Evolutionary conservation across 371 early-diverging fungal species (phyloP).

Genomic region (Mucor racemosus): DNA sequence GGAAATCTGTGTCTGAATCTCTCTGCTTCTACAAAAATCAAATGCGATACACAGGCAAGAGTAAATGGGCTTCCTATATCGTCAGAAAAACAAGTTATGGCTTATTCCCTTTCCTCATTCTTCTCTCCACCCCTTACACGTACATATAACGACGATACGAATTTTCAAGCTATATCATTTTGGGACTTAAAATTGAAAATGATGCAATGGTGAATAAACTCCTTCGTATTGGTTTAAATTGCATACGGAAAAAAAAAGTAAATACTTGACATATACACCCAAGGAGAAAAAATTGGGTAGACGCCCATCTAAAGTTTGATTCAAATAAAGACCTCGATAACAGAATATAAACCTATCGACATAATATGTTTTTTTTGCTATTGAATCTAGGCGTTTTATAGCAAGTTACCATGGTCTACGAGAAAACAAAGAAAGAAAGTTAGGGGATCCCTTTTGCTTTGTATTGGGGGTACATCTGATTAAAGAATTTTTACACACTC

Average conservation of each 20-base stretch:
- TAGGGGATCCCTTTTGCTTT: not conserved
- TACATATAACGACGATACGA: not conserved
- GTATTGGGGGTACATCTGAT: not conserved
- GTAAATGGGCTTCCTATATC: too few relatives aligned
- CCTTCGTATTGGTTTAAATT: not conserved
- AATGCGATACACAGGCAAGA: not conserved
- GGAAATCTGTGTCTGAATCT: not conserved
- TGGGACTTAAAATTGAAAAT: not conserved
- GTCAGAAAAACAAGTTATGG: too few relatives aligned
- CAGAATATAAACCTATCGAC: too few relatives aligned
- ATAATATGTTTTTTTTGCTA: too few relatives aligned
- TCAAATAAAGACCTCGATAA: too few relatives aligned
- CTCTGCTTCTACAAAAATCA: not conserved
- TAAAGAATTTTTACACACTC: not conserved
- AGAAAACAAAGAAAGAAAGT: not conserved
- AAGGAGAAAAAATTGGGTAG: too few relatives aligned
- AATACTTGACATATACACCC: not conserved
- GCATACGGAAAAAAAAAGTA: not conserved
- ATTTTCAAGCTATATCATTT: not conserved
- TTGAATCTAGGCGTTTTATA: too few relatives aligned
- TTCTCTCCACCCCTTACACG: not conserved
- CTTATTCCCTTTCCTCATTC: not conserved
- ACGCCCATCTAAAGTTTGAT: too few relatives aligned
- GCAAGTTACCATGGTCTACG: not conserved
- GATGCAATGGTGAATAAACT: not conserved